These are phyloP conservation scores for Cryphonectria parasitica DNA, from an alignment of 2,329 filamentous ascomycete species.

Conservation along the genomic window DNA sequence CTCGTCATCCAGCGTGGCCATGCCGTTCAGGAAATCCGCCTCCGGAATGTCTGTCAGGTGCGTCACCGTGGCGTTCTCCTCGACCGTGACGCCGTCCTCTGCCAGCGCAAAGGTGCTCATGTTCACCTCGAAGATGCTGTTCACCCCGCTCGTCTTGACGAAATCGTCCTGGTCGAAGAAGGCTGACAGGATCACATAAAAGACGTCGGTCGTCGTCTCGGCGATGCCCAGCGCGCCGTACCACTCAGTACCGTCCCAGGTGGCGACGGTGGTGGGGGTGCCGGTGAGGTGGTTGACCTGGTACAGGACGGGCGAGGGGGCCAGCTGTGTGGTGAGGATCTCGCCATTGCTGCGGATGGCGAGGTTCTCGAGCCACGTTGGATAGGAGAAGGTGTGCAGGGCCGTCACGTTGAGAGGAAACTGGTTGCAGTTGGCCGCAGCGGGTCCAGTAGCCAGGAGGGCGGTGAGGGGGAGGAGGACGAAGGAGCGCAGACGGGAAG, in stretches of 20 bases:
- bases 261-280: slow-evolving; percentile 6
- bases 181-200: slow-evolving; percentile 20
- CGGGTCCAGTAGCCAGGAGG: slow-evolving; percentile 1
- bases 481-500: not conserved
- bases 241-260: slow-evolving; percentile 12
- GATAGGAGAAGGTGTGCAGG: slow-evolving; percentile 16
- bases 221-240: slow-evolving; percentile 16
- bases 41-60: slow-evolving; percentile 26
- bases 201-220: slow-evolving; percentile 13
- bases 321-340: slow-evolving; percentile 22
- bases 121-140: slow-evolving; percentile 20
- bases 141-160: slow-evolving; percentile 20
- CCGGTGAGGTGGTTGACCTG: slow-evolving; percentile 23
- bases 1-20: slow-evolving; percentile 30
- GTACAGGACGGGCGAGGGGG: slow-evolving; percentile 14
- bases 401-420: slow-evolving; percentile 10
- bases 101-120: slow-evolving; percentile 14
- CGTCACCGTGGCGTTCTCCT: slow-evolving; percentile 15
- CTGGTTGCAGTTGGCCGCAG: not conserved
- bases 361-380: slow-evolving; percentile 23
- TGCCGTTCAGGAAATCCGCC: slow-evolving; percentile 34
- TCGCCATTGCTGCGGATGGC: slow-evolving; percentile 25
- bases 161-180: slow-evolving; percentile 7
- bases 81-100: slow-evolving; percentile 1
- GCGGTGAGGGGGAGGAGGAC: slow-evolving; percentile 4